Evolutionary conservation across 2,329 filamentous ascomycete species (phyloP).

Genomic region (Venturia oleaginea): DNA sequence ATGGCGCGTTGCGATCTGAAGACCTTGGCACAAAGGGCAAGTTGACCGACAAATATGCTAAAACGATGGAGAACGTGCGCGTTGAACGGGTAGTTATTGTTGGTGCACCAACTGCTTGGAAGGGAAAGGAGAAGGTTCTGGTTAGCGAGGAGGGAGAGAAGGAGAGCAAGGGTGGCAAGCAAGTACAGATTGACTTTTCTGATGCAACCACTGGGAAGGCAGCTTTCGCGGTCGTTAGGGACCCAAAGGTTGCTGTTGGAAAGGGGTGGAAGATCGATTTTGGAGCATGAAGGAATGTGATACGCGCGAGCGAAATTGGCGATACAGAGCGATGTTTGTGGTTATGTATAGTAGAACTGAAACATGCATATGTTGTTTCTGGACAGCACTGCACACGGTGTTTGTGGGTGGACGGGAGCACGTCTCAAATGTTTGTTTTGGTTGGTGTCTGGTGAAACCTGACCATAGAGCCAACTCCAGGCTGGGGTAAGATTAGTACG

Average conservation of each 20-base stretch:
- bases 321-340: neutral
- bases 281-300: neutral
- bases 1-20: constrained; percentile 52
- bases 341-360: neutral
- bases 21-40: constrained; percentile 49
- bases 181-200: constrained; percentile 53
- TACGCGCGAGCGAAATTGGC: neutral
- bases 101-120: constrained; percentile 67
- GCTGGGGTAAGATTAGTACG: neutral
- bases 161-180: constrained; percentile 33
- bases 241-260: constrained; percentile 53
- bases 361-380: neutral
- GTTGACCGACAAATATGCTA: constrained; percentile 64
- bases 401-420: neutral
- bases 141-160: constrained; percentile 51
- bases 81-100: constrained; percentile 82
- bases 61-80: constrained; percentile 66
- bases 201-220: constrained; percentile 45
- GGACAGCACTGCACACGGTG: neutral
- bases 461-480: neutral
- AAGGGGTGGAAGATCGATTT: constrained; percentile 57
- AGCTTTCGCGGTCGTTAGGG: constrained; percentile 54
- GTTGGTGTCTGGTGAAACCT: neutral
- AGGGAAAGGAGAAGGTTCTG: constrained; percentile 51
- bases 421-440: neutral